A percentile compares a stretch with the other conserved stretches of the same genome.
Evolutionary conservation across 1,284 basidiomycete species (phyloP).

Genomic region (Vanrija pseudolonga): DNA sequence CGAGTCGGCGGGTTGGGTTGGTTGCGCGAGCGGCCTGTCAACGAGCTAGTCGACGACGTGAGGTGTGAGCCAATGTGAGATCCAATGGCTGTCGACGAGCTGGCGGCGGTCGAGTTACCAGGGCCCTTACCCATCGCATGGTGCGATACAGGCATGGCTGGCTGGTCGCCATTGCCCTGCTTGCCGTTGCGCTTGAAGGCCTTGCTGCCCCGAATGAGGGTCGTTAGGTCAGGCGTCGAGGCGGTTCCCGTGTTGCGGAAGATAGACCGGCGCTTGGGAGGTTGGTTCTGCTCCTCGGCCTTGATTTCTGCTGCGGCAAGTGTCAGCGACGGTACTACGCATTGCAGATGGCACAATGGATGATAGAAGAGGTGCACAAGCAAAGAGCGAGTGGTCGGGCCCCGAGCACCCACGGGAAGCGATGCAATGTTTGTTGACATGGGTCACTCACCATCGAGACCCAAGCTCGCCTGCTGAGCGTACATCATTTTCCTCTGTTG

Average conservation of each 20-base stretch:
- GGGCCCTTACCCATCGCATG: slow-evolving; percentile 1
- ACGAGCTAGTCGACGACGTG: slow-evolving; percentile 1
- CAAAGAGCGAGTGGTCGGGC: background rate
- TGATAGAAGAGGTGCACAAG: background rate
- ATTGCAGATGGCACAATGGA: background rate
- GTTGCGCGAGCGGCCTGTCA: background rate
- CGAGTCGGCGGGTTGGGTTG: background rate
- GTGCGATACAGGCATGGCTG: slow-evolving; percentile 1
- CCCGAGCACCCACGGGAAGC: background rate
- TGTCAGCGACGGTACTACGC: background rate
- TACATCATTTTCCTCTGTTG: slow-evolving; percentile 17
- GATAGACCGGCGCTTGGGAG: slow-evolving; percentile 67
- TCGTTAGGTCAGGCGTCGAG: slow-evolving; percentile 81
- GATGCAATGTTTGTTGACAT: background rate
- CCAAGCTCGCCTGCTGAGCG: slow-evolving; percentile 24
- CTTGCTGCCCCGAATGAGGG: slow-evolving; percentile 57
- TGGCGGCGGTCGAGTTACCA: background rate
- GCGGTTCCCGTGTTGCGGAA: slow-evolving; percentile 82
- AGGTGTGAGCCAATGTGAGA: background rate
- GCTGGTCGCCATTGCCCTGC: slow-evolving; percentile 50
- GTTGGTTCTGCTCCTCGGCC: slow-evolving; percentile 18
- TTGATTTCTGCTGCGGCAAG: slow-evolving; percentile 24
- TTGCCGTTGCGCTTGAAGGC: slow-evolving; percentile 1
- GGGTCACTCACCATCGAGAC: slow-evolving; percentile 37
- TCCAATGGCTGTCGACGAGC: slow-evolving; percentile 1